Base-by-base conservation (phyloP, 257 asterid genomes). In the Solanum chiquidenum region DNA sequence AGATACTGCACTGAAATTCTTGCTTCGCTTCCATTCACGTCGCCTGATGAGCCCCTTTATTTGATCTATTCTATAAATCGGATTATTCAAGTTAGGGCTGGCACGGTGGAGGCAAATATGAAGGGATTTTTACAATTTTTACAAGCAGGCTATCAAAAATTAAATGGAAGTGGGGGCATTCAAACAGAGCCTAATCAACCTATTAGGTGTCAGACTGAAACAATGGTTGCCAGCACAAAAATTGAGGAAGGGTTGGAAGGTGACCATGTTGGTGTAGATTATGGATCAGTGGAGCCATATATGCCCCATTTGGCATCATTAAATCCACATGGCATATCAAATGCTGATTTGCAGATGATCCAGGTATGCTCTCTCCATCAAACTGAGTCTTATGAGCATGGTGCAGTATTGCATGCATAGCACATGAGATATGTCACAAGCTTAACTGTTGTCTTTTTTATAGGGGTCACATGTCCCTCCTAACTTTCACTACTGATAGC, bases 21-120 rank as follows among this genome's bases (percentile, higher is more conserved):
- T 89, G 95, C 99, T 80, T 88, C 93, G 93, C 95, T 97, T 83
- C 99, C 99, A 60, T 96, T 97, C 92, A 87, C 94, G 11, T 87
- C 92, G 27, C 98, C 99, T 25, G 99, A 97, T 89, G 99, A 96
- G 92, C 99, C 99, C 90, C 98, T 97, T 79, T 97, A 97, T 93
- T 92, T 97, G 90, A 92, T 97, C 83, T 95, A 95, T 91, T 88
- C 93, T 55, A 96, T 97, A 90, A 97, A 97, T 87, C 98, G 99
- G 88, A 92, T 94, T 86, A 94, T 94, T 75, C 99, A 97, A 95
- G 99, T 96, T 86, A 92, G 99, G 91, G 92, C 98, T 62, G 99
- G 99, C 87, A 92, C 91, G 25, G 88, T 96, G 83, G 99, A 97
- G 91, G 94, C 98, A 88, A 94, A 94, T 93, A 92, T 97, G 94